Conservation (phyloP, 306 rosid species). For the Benincasa hispida region DNA sequence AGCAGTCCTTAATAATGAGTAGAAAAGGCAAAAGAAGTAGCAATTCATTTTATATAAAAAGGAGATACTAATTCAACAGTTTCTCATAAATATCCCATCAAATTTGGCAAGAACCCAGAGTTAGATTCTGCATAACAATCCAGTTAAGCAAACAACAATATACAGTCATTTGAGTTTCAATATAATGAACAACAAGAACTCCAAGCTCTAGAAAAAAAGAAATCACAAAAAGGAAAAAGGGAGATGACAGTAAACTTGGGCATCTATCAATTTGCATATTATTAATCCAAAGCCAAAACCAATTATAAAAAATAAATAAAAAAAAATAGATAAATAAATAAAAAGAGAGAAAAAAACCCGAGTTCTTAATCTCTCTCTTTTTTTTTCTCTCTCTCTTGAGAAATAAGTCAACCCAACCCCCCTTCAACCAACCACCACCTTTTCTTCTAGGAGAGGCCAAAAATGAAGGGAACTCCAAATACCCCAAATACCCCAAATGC, state of each 20-base stretch:
- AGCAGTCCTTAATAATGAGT: not conserved
- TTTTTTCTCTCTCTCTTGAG: constrained; percentile 13
- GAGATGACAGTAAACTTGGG: not conserved
- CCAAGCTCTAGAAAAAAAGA: not conserved
- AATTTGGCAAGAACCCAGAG: not conserved
- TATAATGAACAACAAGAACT: not conserved
- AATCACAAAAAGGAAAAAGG: not conserved
- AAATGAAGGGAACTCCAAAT: not conserved
- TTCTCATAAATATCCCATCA: not conserved
- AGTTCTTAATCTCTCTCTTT: constrained; percentile 10
- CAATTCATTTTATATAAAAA: not conserved
- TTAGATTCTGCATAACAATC: not conserved
- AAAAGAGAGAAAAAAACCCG: not conserved
- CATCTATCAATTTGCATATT: not conserved
- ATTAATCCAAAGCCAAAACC: not conserved
- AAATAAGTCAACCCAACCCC: constrained; percentile 56
- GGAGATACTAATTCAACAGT: not conserved
- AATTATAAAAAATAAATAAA: too few species aligned
- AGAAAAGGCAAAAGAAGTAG: not conserved
- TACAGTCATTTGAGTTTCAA: not conserved
- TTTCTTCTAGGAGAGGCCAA: constrained; percentile 21
- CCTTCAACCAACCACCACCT: constrained; percentile 87
- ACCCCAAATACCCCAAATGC: not conserved
- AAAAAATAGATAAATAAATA: not conserved
- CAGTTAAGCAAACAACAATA: not conserved